Conservation (phyloP, 192 early-diverging fungal species). For the Gorgonomyces haynaldii region DNA sequence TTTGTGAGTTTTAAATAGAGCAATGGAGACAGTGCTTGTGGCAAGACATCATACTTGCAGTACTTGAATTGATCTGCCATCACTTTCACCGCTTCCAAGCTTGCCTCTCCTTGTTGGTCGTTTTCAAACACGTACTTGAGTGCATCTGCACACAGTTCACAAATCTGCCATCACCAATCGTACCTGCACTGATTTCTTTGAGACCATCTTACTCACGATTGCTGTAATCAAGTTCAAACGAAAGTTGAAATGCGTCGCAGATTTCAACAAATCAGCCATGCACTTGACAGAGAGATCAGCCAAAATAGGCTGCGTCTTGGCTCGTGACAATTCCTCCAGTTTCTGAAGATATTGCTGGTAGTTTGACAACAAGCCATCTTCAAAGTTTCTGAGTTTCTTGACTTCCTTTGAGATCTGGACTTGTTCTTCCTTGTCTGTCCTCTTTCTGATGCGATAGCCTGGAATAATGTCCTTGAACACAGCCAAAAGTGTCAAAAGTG, state of each 20-base stretch:
- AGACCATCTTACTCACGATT: slow-evolving; percentile 65
- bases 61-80: slow-evolving; percentile 71
- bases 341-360: slow-evolving; percentile 78
- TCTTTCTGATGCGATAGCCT: slow-evolving; percentile 79
- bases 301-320: background rate
- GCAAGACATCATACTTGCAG: slow-evolving; percentile 47
- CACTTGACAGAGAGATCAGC: slow-evolving; percentile 61
- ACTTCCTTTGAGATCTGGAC: slow-evolving; percentile 79
- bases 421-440: slow-evolving; percentile 70
- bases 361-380: slow-evolving; percentile 65
- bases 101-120: slow-evolving; percentile 78
- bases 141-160: slow-evolving; percentile 63
- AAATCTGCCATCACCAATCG: slow-evolving; percentile 27
- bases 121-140: slow-evolving; percentile 65
- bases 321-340: slow-evolving; percentile 36
- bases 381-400: slow-evolving; percentile 72
- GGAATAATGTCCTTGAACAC: slow-evolving; percentile 94
- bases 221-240: slow-evolving; percentile 78
- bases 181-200: slow-evolving; percentile 36
- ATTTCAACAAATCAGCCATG: slow-evolving; percentile 67
- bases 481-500: slow-evolving; percentile 75
- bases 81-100: slow-evolving; percentile 75
- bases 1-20: slow-evolving; percentile 66
- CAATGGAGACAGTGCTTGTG: slow-evolving; percentile 60
- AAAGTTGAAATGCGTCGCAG: slow-evolving; percentile 92